phyloP scores from a whole-genome alignment of 208 protist species.

The Trypanosoma platydactyli region DNA sequence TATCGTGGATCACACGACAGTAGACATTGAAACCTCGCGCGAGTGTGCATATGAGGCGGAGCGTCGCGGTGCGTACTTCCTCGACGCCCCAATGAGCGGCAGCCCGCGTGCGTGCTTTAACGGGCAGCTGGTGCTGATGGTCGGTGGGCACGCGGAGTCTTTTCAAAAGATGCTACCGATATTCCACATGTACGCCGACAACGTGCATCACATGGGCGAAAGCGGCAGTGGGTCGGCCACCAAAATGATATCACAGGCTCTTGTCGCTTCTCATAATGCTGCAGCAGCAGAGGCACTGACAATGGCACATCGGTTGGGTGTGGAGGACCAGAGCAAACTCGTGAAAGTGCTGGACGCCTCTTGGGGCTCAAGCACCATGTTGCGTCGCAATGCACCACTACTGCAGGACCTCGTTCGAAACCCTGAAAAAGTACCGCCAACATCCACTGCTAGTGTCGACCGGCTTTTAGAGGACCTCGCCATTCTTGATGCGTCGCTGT shows the following conservation, averaged over 20 bases:
- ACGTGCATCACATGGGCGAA: slow-evolving; percentile 81
- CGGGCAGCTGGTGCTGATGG: slow-evolving; percentile 83
- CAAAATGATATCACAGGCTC: slow-evolving; percentile 81
- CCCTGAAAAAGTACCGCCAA: slow-evolving; percentile 63
- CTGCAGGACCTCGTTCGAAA: slow-evolving; percentile 85
- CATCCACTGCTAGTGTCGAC: slow-evolving; percentile 57
- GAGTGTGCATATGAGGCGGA: slow-evolving; percentile 66
- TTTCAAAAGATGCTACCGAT: slow-evolving; percentile 75
- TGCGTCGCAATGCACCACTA: slow-evolving; percentile 76
- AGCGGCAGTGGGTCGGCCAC: slow-evolving; percentile 67
- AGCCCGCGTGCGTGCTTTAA: slow-evolving; percentile 80
- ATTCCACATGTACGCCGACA: slow-evolving; percentile 87
- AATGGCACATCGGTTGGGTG: slow-evolving; percentile 72
- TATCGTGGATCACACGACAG: slow-evolving; percentile 89
- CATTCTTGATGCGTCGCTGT: slow-evolving; percentile 64
- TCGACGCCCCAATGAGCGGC: slow-evolving; percentile 87
- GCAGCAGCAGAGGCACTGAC: slow-evolving; percentile 86
- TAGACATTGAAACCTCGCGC: slow-evolving; percentile 69
- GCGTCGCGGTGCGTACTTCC: slow-evolving; percentile 68
- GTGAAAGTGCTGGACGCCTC: slow-evolving; percentile 81
- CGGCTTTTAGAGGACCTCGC: slow-evolving; percentile 67
- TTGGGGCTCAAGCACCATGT: slow-evolving; percentile 85
- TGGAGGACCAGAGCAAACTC: slow-evolving; percentile 75
- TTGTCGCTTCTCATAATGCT: slow-evolving; percentile 85
- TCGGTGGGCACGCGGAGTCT: slow-evolving; percentile 67